phyloP scores from a whole-genome alignment of 208 protist genomes.

The Strigomonas culicis region DNA sequence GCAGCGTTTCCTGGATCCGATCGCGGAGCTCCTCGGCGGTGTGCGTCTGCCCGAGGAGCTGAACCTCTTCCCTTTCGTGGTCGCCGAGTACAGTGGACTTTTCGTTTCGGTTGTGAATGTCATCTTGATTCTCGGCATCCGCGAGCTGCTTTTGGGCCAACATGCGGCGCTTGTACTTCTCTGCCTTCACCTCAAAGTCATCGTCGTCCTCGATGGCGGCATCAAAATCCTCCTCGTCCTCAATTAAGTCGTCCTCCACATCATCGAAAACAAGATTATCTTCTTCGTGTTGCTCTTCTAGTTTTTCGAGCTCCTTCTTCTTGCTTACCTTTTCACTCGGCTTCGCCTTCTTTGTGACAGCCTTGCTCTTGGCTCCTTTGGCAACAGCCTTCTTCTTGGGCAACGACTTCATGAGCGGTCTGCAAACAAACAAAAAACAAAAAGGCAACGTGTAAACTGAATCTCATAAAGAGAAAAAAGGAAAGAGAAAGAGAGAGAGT shows the following conservation, averaged over 20 bases:
- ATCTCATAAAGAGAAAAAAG: background rate
- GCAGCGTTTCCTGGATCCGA: slow-evolving; percentile 90
- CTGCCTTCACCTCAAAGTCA: slow-evolving; percentile 83
- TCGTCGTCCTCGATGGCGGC: slow-evolving; percentile 56
- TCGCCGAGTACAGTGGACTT: slow-evolving; percentile 61
- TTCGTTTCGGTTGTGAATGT: slow-evolving; percentile 40
- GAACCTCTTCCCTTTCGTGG: slow-evolving; percentile 26
- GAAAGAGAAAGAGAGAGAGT: background rate
- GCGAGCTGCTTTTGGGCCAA: slow-evolving; percentile 53
- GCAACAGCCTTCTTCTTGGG: background rate
- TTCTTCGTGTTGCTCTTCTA: slow-evolving; percentile 12
- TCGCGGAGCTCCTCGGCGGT: slow-evolving; percentile 74
- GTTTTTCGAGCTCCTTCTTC: background rate
- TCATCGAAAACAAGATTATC: slow-evolving; percentile 56
- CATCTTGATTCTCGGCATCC: slow-evolving; percentile 56
- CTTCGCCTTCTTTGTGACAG: slow-evolving; percentile 1
- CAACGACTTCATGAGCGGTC: background rate
- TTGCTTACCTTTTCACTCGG: slow-evolving; percentile 5
- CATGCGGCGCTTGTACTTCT: slow-evolving; percentile 68
- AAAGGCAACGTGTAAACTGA: background rate
- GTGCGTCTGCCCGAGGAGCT: slow-evolving; percentile 60
- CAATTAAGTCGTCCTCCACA: slow-evolving; percentile 30
- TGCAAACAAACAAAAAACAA: background rate
- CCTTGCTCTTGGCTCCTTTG: background rate
- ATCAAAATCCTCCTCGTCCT: slow-evolving; percentile 41